Evolutionary conservation across 306 rosid species (phyloP).

Genomic region (Vachellia collinsii): DNA sequence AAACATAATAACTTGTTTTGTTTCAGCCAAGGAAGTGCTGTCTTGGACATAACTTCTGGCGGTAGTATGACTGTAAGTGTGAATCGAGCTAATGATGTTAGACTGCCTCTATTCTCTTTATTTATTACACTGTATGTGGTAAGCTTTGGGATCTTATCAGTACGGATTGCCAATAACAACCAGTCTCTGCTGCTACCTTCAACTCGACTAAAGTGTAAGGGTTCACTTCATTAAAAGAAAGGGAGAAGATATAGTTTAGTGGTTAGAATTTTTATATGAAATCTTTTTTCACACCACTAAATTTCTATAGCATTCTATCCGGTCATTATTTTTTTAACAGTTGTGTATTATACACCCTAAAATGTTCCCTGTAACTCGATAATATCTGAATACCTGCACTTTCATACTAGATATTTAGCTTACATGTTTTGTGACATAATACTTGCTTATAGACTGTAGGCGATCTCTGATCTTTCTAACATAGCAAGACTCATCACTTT

Average conservation of each 20-base stretch:
- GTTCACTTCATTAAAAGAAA: neutral
- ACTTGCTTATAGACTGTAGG: neutral
- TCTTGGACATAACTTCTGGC: slow-evolving; percentile 69
- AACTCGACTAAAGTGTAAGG: neutral
- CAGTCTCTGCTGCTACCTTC: slow-evolving; percentile 7
- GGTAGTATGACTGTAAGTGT: slow-evolving; percentile 92
- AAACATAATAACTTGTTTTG: slow-evolving; percentile 37
- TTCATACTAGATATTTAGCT: neutral
- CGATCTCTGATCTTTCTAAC: neutral
- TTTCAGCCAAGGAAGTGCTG: slow-evolving; percentile 91
- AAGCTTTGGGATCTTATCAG: too few species aligned
- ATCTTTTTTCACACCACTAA: neutral
- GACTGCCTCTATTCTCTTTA: slow-evolving; percentile 12
- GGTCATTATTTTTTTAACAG: neutral
- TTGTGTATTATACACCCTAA: neutral
- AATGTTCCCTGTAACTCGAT: neutral
- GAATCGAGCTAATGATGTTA: slow-evolving; percentile 11
- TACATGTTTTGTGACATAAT: neutral
- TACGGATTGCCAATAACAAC: neutral
- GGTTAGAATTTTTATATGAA: neutral
- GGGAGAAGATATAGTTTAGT: neutral
- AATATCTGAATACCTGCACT: neutral
- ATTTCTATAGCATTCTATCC: neutral
- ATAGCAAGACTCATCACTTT: neutral
- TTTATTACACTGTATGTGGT: slow-evolving; percentile 7